Conservation (phyloP, 2,329 filamentous ascomycete species). For the Sordariomycetes sp. region DNA sequence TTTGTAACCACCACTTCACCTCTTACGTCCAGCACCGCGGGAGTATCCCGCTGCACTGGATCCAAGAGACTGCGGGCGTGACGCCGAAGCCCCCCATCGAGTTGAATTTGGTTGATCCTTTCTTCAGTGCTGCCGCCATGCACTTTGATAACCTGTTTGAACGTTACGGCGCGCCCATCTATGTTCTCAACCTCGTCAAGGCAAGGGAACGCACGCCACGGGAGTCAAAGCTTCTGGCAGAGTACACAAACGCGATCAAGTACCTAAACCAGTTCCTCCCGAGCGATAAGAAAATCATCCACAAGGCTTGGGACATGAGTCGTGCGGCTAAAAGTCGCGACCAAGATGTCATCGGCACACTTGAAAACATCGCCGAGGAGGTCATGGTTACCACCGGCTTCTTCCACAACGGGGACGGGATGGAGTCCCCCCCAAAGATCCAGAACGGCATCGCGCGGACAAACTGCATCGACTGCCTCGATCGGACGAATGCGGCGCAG, state of each 20-base stretch:
- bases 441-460: conserved; percentile 92
- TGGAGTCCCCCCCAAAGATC: conserved; percentile 52
- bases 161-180: conserved; percentile 85
- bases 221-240: conserved; percentile 80
- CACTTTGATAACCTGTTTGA: conserved; percentile 95
- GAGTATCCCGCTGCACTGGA: conserved; percentile 96
- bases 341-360: conserved; percentile 85
- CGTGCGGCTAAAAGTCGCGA: conserved; percentile 84
- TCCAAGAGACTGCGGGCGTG: conserved; percentile 89
- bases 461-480: conserved; percentile 96
- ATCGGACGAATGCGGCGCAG: conserved; percentile 93
- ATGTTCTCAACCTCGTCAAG: conserved; percentile 86
- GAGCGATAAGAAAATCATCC: conserved; percentile 71
- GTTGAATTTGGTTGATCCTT: conserved; percentile 89
- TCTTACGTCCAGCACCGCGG: conserved; percentile 96
- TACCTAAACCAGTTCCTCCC: conserved; percentile 95
- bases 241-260: conserved; percentile 77
- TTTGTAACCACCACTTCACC: conserved; percentile 82
- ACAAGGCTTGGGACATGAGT: conserved; percentile 98
- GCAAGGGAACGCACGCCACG: conserved; percentile 76
- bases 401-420: conserved; percentile 81
- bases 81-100: conserved; percentile 95
- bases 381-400: conserved; percentile 81
- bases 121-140: conserved; percentile 83
- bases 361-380: conserved; percentile 82